Conservation (phyloP, 495 filamentous ascomycete species). For the Talaromyces thailandensis region DNA sequence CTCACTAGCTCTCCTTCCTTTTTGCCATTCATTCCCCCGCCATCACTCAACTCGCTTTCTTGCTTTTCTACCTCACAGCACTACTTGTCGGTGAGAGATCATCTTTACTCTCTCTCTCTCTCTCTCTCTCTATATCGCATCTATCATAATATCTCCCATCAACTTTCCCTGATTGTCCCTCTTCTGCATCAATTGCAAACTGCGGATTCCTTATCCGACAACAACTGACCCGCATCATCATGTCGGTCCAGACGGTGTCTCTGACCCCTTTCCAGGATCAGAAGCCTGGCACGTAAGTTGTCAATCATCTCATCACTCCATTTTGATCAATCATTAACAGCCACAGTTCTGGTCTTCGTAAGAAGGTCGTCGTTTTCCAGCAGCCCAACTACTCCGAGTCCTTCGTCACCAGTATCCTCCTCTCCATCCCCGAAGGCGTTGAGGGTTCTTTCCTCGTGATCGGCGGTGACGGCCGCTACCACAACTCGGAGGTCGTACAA, state of each 20-base stretch:
- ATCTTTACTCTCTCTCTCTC: background rate
- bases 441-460: conserved; percentile 88
- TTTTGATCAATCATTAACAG: conserved; percentile 9
- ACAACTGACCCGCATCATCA: conserved; percentile 19
- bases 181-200: conserved; percentile 1
- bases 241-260: conserved; percentile 68
- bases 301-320: conserved; percentile 9
- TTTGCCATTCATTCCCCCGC: conserved; percentile 1
- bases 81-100: background rate
- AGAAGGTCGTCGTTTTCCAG: conserved; percentile 98
- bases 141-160: background rate
- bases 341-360: conserved; percentile 85
- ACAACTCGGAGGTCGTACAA: conserved; percentile 92
- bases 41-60: background rate
- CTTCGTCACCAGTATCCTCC: conserved; percentile 85
- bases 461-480: conserved; percentile 94
- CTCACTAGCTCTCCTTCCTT: background rate
- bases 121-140: background rate
- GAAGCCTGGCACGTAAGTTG: conserved; percentile 96
- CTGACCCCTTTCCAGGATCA: conserved; percentile 83
- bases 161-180: background rate
- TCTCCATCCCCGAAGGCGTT: conserved; percentile 91
- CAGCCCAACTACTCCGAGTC: conserved; percentile 91
- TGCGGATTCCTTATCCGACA: background rate
- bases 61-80: background rate